Conservation (phyloP, 2,329 filamentous ascomycete genomes). For the Orbilia javanica region DNA sequence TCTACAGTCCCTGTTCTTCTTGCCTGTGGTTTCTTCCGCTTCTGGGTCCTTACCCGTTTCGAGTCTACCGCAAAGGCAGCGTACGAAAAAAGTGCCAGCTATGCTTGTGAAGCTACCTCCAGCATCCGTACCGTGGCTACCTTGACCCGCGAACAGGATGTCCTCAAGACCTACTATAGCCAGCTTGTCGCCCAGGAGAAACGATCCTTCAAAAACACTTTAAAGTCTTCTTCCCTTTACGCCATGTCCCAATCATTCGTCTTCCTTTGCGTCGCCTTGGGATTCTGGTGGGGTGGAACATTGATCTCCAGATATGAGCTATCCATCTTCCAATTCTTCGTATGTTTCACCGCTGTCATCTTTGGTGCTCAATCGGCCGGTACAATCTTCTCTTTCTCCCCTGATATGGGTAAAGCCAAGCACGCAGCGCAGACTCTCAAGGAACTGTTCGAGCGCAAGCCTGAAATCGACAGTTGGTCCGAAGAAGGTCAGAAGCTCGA, state of each 20-base stretch:
- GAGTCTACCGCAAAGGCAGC: conserved; percentile 82
- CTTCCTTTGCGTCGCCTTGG: conserved; percentile 85
- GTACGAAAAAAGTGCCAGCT: conserved; percentile 84
- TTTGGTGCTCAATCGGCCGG: conserved; percentile 94
- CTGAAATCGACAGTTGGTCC: conserved; percentile 85
- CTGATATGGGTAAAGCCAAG: conserved; percentile 93
- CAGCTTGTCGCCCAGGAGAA: conserved; percentile 77
- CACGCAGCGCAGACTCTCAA: conserved; percentile 84
- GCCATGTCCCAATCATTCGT: conserved; percentile 85
- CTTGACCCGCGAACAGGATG: conserved; percentile 86
- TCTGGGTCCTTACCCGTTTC: conserved; percentile 85
- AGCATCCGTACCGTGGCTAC: conserved; percentile 94
- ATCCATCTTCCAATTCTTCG: conserved; percentile 82
- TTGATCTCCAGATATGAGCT: conserved; percentile 76
- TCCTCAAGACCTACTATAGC: conserved; percentile 77
- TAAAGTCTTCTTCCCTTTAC: conserved; percentile 83
- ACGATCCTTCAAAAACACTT: conserved; percentile 77
- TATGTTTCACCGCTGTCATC: conserved; percentile 87
- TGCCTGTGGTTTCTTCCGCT: conserved; percentile 86
- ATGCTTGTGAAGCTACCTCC: conserved; percentile 92
- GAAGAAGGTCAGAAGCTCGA: conserved; percentile 73
- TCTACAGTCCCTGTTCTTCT: conserved; percentile 82
- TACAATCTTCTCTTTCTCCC: conserved; percentile 87
- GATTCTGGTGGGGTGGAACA: conserved; percentile 91
- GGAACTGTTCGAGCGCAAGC: conserved; percentile 83